phyloP scores from a whole-genome alignment of 1,139 yeast species.

The Yamadazyma atlantica region DNA sequence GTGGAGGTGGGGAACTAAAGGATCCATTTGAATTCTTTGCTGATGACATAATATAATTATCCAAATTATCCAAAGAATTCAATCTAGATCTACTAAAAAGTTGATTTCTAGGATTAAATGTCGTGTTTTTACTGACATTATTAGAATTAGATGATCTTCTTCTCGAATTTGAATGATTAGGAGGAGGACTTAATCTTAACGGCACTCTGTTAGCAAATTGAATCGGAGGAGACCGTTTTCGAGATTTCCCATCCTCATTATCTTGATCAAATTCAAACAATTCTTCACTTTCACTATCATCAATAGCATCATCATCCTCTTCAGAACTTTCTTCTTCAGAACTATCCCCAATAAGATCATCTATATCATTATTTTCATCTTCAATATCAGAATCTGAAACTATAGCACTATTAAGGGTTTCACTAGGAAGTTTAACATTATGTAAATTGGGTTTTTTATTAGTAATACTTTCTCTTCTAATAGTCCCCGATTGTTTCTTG shows the following conservation, averaged over 20 bases:
- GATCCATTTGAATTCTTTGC: slow-evolving; percentile 40
- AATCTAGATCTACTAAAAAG: slow-evolving; percentile 42
- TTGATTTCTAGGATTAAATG: slow-evolving; percentile 27
- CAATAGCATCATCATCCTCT: slow-evolving; percentile 20
- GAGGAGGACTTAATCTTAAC: slow-evolving; percentile 41
- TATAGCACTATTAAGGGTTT: slow-evolving; percentile 28
- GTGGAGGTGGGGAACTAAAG: slow-evolving; percentile 39
- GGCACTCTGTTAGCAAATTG: slow-evolving; percentile 49
- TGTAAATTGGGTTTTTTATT: slow-evolving; percentile 46
- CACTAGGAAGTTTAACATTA: slow-evolving; percentile 45
- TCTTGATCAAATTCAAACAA: slow-evolving; percentile 50
- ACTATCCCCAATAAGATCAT: too few species aligned
- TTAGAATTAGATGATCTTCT: slow-evolving; percentile 31
- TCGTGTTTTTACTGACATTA: slow-evolving; percentile 15
- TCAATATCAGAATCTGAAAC: slow-evolving; percentile 50
- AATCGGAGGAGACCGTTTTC: slow-evolving; percentile 34
- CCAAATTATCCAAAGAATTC: slow-evolving; percentile 44
- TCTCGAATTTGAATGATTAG: slow-evolving; percentile 15
- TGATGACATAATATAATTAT: slow-evolving; percentile 41
- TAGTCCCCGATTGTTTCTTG: slow-evolving; percentile 28
- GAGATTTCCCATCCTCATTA: slow-evolving; percentile 16
- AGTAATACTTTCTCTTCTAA: slow-evolving; percentile 58
- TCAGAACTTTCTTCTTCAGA: slow-evolving; percentile 15
- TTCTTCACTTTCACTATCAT: slow-evolving; percentile 23
- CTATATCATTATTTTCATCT: slow-evolving; percentile 24